Evolutionary conservation across 2,329 filamentous ascomycete species (phyloP).

Genomic region (Trichophyton mentagrophytes): DNA sequence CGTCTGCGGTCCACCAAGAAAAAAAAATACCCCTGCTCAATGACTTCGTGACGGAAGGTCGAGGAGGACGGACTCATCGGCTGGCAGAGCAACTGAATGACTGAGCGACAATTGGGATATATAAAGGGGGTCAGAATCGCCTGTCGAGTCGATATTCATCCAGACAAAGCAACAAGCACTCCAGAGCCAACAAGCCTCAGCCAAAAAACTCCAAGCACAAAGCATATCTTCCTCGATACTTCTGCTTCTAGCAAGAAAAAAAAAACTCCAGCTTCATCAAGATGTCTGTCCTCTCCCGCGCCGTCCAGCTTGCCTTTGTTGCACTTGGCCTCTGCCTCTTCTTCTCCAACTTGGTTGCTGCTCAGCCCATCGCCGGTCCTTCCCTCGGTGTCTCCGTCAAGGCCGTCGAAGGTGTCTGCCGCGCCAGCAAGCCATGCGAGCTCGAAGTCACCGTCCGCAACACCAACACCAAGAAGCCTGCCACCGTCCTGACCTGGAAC

Average conservation of each 20-base stretch:
- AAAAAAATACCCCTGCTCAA: not conserved
- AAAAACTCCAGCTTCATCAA: not conserved
- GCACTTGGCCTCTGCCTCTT: not conserved
- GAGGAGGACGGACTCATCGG: not conserved
- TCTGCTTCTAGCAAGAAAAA: not conserved
- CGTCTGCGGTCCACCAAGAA: not conserved
- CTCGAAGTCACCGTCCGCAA: slow-evolving; percentile 18
- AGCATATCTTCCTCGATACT: not conserved
- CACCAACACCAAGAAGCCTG: slow-evolving; percentile 18
- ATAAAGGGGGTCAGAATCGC: not conserved
- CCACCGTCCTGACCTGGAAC: slow-evolving; percentile 28
- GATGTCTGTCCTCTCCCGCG: slow-evolving; percentile 7
- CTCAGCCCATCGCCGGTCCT: not conserved
- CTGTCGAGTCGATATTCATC: not conserved
- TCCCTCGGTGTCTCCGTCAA: not conserved
- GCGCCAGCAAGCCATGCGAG: slow-evolving; percentile 11
- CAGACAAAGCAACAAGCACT: not conserved
- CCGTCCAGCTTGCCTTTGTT: not conserved
- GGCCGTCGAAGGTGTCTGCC: not conserved
- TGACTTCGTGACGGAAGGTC: not conserved
- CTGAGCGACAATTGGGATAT: not conserved
- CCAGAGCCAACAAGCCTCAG: not conserved
- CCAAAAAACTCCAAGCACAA: not conserved
- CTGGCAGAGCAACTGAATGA: not conserved
- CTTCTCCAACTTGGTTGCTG: not conserved